Base-by-base conservation (phyloP, 2,329 filamentous ascomycete genomes). In the Claviceps sp. region DNA sequence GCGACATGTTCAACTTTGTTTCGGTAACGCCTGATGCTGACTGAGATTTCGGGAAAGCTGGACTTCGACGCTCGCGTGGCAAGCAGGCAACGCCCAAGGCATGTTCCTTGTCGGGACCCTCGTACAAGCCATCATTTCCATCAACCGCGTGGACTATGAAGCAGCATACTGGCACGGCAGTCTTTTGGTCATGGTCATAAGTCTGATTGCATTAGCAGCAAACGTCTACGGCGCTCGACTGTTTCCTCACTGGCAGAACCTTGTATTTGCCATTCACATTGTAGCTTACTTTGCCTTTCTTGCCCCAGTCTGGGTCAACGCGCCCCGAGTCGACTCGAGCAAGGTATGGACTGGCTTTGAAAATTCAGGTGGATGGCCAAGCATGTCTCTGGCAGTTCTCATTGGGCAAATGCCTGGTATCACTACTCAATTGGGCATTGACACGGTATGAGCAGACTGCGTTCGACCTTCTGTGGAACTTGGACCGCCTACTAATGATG, bases 41-140 rank as follows among this genome's bases (percentile, higher is more conserved):
- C 46, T 16, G 13, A n/a, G 19, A 6, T 22, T 13, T 22, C 11
- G 14, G 11, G 14, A 5, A 39, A 58, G 55, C 16, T 58, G 56
- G 56, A 54, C 49, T 4, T 58, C 55, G 2, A 54, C 53, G 17
- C 48, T 58, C 10, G 56, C 56, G 5, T 55, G 54, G 56, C 56
- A 56, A 40, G 52, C 55, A 2, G 56, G 56, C 5, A 56, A 57
- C 13, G 53, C 53, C 16, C 41, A 39, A 6, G 56, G 56, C 44
- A 37, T 56, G 22, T 50, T 57, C 2, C 48, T 54, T 22, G 52
- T 53, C 2, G 56, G 53, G 16, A 57, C 55, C 1, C 39, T 58
- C n/a, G 52, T 56, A 14, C 56, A 56, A 26, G 42, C 52, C 30
- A 56, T 53, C 13, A 54, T 58, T 17, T 48, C 47, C 8, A 49